These are phyloP conservation scores for Teunomyces cretensis DNA, from an alignment of 805 yeast species.

Conservation along the genomic window DNA sequence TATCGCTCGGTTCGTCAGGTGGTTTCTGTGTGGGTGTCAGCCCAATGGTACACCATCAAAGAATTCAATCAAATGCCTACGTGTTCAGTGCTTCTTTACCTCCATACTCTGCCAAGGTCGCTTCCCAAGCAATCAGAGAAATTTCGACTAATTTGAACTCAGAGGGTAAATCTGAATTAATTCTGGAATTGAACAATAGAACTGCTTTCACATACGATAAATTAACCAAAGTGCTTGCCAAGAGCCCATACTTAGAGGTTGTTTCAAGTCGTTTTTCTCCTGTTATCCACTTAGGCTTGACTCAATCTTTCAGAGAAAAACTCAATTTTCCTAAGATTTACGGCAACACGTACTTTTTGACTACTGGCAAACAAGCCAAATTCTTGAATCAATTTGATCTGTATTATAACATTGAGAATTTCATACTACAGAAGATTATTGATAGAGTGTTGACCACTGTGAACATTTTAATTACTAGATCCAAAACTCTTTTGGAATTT, in stretches of 20 bases:
- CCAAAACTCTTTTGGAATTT: conserved; percentile 63
- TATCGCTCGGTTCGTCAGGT: conserved; percentile 80
- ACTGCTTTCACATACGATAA: conserved; percentile 36
- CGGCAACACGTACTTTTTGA: conserved; percentile 46
- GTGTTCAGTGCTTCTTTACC: conserved; percentile 95
- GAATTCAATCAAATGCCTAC: conserved; percentile 85
- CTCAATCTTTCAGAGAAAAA: conserved; percentile 41
- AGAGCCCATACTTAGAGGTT: conserved; percentile 45
- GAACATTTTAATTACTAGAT: conserved; percentile 61
- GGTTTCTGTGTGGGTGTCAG: conserved; percentile 88
- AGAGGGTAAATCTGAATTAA: conserved; percentile 33
- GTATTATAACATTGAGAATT: conserved; percentile 52
- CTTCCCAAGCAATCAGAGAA: conserved; percentile 52
- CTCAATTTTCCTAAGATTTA: conserved; percentile 50
- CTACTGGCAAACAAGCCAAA: conserved; percentile 46
- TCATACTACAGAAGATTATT: conserved; percentile 64
- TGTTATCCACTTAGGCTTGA: conserved; percentile 63
- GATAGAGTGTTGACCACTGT: conserved; percentile 52
- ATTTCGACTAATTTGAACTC: conserved; percentile 36
- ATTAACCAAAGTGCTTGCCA: conserved; percentile 39
- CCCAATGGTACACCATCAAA: conserved; percentile 87
- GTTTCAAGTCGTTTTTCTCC: conserved; percentile 64
- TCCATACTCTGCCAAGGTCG: conserved; percentile 77
- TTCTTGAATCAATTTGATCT: conserved; percentile 42
- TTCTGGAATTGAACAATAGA: conserved; percentile 29